Evolutionary conservation across 1,139 yeast genomes (phyloP).

Genomic region (Yamadazyma buinensis): DNA sequence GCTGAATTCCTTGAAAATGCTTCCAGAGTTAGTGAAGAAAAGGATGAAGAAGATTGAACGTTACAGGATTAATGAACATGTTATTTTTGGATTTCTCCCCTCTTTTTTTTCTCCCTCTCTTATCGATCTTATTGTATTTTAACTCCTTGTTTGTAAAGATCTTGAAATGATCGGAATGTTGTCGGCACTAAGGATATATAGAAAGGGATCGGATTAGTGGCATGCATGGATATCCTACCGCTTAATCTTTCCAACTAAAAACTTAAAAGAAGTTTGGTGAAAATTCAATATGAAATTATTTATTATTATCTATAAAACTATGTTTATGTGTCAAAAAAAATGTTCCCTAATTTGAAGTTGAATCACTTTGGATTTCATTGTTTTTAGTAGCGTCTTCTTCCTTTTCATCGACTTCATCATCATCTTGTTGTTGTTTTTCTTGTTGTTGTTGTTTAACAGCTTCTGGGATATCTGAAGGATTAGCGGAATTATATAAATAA

Average conservation of each 20-base stretch:
- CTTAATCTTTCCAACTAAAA: too few species aligned
- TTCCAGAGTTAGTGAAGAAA: constrained; percentile 7
- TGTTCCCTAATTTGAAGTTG: constrained; percentile 3
- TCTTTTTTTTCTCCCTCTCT: neutral
- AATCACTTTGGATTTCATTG: constrained; percentile 1
- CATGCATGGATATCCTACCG: too few species aligned
- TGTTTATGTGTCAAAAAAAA: too few species aligned
- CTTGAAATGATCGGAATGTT: too few species aligned
- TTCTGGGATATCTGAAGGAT: constrained; percentile 15
- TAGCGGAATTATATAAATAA: constrained; percentile 39
- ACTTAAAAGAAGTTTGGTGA: too few species aligned
- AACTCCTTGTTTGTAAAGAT: too few species aligned
- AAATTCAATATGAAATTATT: too few species aligned
- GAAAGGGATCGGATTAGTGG: too few species aligned
- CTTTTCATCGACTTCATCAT: constrained; percentile 5
- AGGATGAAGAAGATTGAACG: constrained; percentile 5
- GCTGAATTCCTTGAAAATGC: constrained; percentile 8
- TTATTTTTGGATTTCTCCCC: neutral
- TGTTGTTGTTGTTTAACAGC: constrained; percentile 5
- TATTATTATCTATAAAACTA: too few species aligned
- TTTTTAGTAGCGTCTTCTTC: constrained; percentile 4
- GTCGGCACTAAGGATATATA: too few species aligned
- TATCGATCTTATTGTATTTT: too few species aligned
- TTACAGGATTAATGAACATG: too few species aligned
- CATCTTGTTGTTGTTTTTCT: neutral